Evolutionary conservation across 805 yeast species (phyloP).

Genomic region (Diddensiella transvaalensis): DNA sequence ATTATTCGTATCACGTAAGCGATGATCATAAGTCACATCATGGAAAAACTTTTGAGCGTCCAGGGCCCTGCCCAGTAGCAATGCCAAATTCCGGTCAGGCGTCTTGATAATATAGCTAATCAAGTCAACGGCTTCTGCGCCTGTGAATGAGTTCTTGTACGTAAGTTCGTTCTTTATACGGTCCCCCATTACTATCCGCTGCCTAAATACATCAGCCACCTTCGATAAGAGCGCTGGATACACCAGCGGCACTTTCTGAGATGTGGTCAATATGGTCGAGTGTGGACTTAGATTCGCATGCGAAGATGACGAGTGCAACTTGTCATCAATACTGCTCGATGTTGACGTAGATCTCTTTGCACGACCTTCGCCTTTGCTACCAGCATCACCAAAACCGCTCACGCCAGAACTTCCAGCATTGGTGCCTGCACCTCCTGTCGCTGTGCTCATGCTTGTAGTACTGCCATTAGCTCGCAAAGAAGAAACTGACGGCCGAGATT

Average conservation of each 20-base stretch:
- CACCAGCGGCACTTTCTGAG: conserved; percentile 59
- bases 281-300: conserved; percentile 11
- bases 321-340: conserved; percentile 13
- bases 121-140: conserved; percentile 90
- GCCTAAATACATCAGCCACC: conserved; percentile 77
- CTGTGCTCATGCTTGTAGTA: not conserved
- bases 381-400: too few relatives aligned
- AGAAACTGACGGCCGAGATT: not conserved
- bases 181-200: conserved; percentile 64
- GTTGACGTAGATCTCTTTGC: conserved; percentile 20
- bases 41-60: conserved; percentile 94
- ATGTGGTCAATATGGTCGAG: conserved; percentile 44
- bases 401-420: not conserved
- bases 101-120: conserved; percentile 82
- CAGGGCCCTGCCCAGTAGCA: conserved; percentile 81
- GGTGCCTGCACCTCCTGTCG: not conserved
- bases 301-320: too few relatives aligned
- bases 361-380: conserved; percentile 4
- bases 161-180: conserved; percentile 86
- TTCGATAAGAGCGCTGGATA: conserved; percentile 87
- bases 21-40: conserved; percentile 92
- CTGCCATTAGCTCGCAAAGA: not conserved
- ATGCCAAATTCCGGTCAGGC: conserved; percentile 84
- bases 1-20: conserved; percentile 78
- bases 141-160: conserved; percentile 90